phyloP scores from a whole-genome alignment of 352 stramenopile genomes.

The Aphanomyces astaci region DNA sequence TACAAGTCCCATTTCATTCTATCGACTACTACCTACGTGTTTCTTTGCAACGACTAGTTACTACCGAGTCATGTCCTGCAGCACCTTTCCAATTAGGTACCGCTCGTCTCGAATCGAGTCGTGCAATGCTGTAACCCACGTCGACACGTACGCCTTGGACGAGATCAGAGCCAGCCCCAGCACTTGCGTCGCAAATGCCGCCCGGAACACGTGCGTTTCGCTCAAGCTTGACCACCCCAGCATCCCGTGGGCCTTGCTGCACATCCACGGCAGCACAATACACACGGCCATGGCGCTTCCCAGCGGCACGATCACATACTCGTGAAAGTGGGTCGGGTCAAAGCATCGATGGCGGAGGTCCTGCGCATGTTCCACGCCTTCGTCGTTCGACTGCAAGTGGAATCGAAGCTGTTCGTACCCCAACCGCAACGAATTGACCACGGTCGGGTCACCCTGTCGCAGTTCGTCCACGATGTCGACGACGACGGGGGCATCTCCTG shows the following conservation, averaged over 20 bases:
- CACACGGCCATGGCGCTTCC: conserved; percentile 45
- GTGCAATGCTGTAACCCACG: conserved; percentile 59
- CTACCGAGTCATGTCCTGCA: conserved; percentile 82
- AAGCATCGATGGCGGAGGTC: conserved; percentile 63
- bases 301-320: conserved; percentile 54
- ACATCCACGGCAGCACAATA: conserved; percentile 46
- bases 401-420: conserved; percentile 20
- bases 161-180: conserved; percentile 31
- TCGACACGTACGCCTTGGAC: conserved; percentile 40
- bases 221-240: conserved; percentile 54
- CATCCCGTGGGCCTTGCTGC: conserved; percentile 31
- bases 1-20: no score
- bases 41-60: no score
- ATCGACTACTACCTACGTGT: no score
- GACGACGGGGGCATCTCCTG: conserved; percentile 18
- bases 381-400: conserved; percentile 22
- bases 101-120: conserved; percentile 84
- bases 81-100: conserved; percentile 76
- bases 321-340: conserved; percentile 53
- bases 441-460: background rate
- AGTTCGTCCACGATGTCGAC: conserved; percentile 23
- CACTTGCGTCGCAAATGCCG: conserved; percentile 30
- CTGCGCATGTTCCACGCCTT: conserved; percentile 30
- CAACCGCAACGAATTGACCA: conserved; percentile 15
- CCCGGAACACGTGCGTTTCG: conserved; percentile 32